Conservation (phyloP, 495 filamentous ascomycete species). For the Podospora sp. region DNA sequence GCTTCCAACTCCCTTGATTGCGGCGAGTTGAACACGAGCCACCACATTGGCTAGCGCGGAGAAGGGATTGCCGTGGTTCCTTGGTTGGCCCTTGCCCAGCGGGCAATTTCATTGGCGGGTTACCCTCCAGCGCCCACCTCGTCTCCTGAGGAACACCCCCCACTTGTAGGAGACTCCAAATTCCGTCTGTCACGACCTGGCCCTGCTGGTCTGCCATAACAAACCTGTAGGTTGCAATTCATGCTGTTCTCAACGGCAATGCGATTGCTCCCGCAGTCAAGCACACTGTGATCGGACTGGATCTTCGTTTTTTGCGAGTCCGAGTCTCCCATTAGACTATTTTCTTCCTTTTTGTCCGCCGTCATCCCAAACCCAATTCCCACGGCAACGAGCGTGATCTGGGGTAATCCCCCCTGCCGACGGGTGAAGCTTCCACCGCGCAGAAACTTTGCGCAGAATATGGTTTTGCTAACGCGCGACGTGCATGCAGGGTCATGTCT, state of each 20-base stretch:
- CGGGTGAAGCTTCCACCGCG: slow-evolving; percentile 15
- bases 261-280: slow-evolving; percentile 7
- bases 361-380: not conserved
- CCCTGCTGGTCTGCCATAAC: slow-evolving; percentile 25
- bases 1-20: not conserved
- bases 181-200: slow-evolving; percentile 21
- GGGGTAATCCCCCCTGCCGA: not conserved
- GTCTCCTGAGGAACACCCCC: slow-evolving; percentile 35
- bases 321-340: not conserved
- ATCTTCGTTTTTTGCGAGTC: slow-evolving; percentile 1
- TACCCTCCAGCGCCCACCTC: slow-evolving; percentile 21
- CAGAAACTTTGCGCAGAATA: not conserved
- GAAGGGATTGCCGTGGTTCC: slow-evolving; percentile 15
- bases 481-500: slow-evolving; percentile 56
- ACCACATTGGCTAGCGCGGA: slow-evolving; percentile 11
- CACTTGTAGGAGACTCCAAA: slow-evolving; percentile 18
- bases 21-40: slow-evolving; percentile 19
- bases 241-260: slow-evolving; percentile 20
- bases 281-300: slow-evolving; percentile 10
- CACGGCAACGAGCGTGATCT: not conserved
- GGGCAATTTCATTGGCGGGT: slow-evolving; percentile 23
- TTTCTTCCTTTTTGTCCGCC: not conserved
- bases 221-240: slow-evolving; percentile 32
- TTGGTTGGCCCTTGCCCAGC: slow-evolving; percentile 1
- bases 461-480: slow-evolving; percentile 27